Percentiles rank a stretch among this genome's conserved stretches.
phyloP scores from a whole-genome alignment of 1,139 yeast species.

The Suhomyces coccinellae region DNA sequence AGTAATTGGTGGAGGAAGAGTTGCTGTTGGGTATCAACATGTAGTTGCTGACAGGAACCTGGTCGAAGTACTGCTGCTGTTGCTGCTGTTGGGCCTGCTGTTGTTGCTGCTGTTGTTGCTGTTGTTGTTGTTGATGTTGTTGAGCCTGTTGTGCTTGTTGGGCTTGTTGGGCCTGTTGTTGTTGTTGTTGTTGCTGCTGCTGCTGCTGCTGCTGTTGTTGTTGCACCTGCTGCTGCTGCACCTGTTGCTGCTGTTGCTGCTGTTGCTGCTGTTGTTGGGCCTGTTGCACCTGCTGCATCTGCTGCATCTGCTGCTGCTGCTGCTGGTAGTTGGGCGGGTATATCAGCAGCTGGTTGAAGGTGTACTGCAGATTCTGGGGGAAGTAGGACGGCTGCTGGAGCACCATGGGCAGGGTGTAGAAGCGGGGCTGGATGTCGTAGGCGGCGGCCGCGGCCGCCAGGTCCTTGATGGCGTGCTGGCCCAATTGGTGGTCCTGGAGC shows the following conservation, averaged over 20 bases:
- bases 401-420: conserved; percentile 23
- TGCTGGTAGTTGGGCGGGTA: conserved; percentile 18
- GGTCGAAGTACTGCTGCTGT: conserved; percentile 17
- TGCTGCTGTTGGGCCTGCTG: conserved; percentile 10
- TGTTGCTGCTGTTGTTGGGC: conserved; percentile 13
- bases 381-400: conserved; percentile 24
- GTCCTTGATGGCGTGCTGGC: conserved; percentile 11
- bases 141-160: conserved; percentile 12
- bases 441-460: conserved; percentile 7
- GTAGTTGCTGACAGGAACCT: conserved; percentile 21
- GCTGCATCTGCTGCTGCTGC: conserved; percentile 10
- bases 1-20: conserved; percentile 2
- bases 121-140: conserved; percentile 9
- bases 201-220: conserved; percentile 10
- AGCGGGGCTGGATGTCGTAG: conserved; percentile 21
- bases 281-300: conserved; percentile 5
- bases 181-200: conserved; percentile 12
- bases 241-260: conserved; percentile 11
- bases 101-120: conserved; percentile 12
- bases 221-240: conserved; percentile 7
- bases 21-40: conserved; percentile 18
- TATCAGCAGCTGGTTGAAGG: conserved; percentile 20
- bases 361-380: conserved; percentile 21
- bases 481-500: conserved; percentile 11
- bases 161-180: conserved; percentile 10